These are phyloP conservation scores for Drosera capensis DNA, from an alignment of 148 eudicot species.

Conservation along the genomic window DNA sequence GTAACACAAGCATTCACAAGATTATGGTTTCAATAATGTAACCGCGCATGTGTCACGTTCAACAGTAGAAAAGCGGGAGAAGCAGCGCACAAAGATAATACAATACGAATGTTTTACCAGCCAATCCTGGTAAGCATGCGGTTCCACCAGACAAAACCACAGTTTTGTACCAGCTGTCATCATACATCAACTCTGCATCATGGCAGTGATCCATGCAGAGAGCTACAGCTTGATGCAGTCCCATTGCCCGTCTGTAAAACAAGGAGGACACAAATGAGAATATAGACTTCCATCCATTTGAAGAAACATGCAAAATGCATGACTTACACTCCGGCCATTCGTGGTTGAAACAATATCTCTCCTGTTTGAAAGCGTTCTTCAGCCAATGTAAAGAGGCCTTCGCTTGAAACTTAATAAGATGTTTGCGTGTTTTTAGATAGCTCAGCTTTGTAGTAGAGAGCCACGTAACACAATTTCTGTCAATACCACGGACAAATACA, in stretches of 20 bases:
- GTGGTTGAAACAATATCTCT: conserved; percentile 81
- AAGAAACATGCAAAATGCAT: too few relatives aligned
- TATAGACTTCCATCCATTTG: too few relatives aligned
- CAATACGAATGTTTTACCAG: conserved; percentile 29
- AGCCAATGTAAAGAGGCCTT: conserved; percentile 56
- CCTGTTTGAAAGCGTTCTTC: conserved; percentile 86
- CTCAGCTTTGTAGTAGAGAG: conserved; percentile 77
- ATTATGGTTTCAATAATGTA: neutral
- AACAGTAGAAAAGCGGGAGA: too few relatives aligned
- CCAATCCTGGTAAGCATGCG: conserved; percentile 81
- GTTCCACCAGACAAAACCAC: conserved; percentile 76
- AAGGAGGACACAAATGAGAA: neutral
- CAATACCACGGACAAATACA: conserved; percentile 2
- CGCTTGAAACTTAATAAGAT: conserved; percentile 44
- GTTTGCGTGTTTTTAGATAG: conserved; percentile 46
- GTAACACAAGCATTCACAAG: conserved; percentile 7
- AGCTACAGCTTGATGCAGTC: conserved; percentile 72
- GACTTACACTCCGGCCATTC: conserved; percentile 74
- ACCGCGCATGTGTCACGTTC: too few relatives aligned
- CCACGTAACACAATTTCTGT: conserved; percentile 89
- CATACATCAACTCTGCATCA: conserved; percentile 50
- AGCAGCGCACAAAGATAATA: neutral
- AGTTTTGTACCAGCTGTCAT: conserved; percentile 82
- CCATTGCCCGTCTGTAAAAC: conserved; percentile 55
- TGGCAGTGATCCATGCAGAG: conserved; percentile 88